Evolutionary conservation across 208 protist genomes (phyloP).

Genomic region (Acanthamoeba castellanii): DNA sequence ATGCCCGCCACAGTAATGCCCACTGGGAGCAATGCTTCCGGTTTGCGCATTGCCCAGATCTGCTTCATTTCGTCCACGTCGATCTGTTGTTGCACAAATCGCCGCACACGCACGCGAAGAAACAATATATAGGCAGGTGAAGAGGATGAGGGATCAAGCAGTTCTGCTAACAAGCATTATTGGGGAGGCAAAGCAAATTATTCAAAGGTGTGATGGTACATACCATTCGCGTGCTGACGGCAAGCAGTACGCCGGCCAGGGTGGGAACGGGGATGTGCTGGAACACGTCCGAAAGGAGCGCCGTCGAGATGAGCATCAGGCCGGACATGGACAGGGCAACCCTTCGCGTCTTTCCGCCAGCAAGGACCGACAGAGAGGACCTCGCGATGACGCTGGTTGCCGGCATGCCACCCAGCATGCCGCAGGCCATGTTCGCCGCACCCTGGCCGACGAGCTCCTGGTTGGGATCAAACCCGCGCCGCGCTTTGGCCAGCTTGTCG

Average conservation of each 20-base stretch:
- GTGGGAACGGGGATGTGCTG: constrained; percentile 47
- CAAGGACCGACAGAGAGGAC: constrained; percentile 3
- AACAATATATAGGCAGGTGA: not conserved
- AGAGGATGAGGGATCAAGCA: no score
- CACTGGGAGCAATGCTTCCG: constrained; percentile 1
- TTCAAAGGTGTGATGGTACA: no score
- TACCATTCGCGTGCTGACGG: constrained; percentile 15
- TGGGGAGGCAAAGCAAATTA: no score
- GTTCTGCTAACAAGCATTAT: no score
- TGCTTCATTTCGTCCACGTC: not conserved
- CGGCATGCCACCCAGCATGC: constrained; percentile 27
- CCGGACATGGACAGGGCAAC: constrained; percentile 11
- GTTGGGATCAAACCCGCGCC: not conserved
- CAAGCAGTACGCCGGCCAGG: constrained; percentile 25
- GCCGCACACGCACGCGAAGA: not conserved
- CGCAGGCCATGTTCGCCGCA: constrained; percentile 12
- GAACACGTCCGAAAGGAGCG: constrained; percentile 1
- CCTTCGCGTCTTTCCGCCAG: not conserved
- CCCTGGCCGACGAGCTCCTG: constrained; percentile 47
- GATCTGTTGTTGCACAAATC: not conserved
- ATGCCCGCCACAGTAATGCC: constrained; percentile 27
- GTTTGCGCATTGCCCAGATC: constrained; percentile 13
- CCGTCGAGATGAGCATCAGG: constrained; percentile 13
- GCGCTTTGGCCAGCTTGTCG: constrained; percentile 38
- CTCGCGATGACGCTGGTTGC: constrained; percentile 48